Evolutionary conservation across 2,329 filamentous ascomycete species (phyloP), one percentile per base, ranked within the genome.

Genomic region (Xylaria digitata): DNA sequence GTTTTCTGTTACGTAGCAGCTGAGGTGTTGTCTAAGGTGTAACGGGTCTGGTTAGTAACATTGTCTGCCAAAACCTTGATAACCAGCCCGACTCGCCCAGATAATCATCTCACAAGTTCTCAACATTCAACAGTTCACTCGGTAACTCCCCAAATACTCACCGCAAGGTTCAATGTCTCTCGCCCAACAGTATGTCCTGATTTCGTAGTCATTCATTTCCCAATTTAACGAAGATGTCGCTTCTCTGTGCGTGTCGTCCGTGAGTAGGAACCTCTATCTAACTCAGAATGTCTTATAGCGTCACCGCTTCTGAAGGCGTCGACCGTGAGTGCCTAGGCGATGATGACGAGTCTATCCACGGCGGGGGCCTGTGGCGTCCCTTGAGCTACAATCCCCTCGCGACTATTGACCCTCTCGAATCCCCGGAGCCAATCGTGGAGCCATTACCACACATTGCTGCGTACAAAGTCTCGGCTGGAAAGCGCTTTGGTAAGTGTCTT

Each of bases 251-350:
- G 21, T 13, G 6, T 17, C 32, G 15, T 13, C 3, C 13, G 42
- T 45, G 11, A 37, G 2, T 6, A 8, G 8, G 2, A 45, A 32
- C 19, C n/a, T 55, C 62, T 62, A 56, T 55, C 66, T 62, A 56
- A 68, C 32, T n/a, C 2, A 40, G 34, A 7, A 19, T 23, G 19
- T 50, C 52, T 32, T 30, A 54, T 13, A 62, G 66, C 73, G 78
- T 82, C 61, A 82, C 79, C 17, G 77, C 79, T 54, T 73, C 71
- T 58, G 79, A 82, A 74, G 81, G 81, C 67, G 79, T 82, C 67
- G 81, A 82, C 67, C 80, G 80, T 54, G 77, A 71, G 59, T 71
- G 61, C 61, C 34, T 60, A 42, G 59, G 60, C 56, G 70, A 73
- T 48, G 46, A 68, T 56, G 50, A 67, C 54, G 55, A 71, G 34